Conservation (phyloP, 2,329 filamentous ascomycete species). For the Ceratocystis cubensis region DNA sequence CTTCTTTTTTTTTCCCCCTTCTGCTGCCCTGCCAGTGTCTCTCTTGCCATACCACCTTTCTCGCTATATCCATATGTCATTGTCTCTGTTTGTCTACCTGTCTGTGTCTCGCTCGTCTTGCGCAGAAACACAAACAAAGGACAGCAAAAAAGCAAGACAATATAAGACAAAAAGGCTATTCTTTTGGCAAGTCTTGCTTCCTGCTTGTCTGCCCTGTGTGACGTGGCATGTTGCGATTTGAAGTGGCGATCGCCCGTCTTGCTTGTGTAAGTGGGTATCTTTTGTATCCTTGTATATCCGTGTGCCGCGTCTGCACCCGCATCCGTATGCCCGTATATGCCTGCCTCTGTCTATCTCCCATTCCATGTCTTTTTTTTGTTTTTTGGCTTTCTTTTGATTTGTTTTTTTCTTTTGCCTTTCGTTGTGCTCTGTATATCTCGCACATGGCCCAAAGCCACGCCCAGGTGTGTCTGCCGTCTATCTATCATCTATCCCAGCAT, state of each 20-base stretch:
- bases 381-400: too few species aligned
- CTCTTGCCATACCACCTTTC: neutral
- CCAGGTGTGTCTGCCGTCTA: neutral
- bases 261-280: neutral
- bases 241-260: conserved; percentile 18
- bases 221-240: conserved; percentile 5
- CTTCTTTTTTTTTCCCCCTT: neutral
- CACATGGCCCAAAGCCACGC: neutral
- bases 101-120: conserved; percentile 1
- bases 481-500: neutral
- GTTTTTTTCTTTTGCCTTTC: neutral
- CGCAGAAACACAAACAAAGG: neutral
- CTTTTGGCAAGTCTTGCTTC: neutral
- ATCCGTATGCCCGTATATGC: neutral
- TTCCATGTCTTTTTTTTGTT: too few species aligned
- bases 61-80: neutral
- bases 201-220: neutral
- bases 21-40: neutral
- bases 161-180: neutral
- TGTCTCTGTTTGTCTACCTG: neutral
- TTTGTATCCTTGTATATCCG: neutral
- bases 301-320: neutral
- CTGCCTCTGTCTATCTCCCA: neutral
- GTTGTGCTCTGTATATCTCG: too few species aligned
- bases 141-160: neutral